Evolutionary conservation across 1,284 basidiomycete genomes (phyloP).

Genomic region (Papiliotrema nemorosa): DNA sequence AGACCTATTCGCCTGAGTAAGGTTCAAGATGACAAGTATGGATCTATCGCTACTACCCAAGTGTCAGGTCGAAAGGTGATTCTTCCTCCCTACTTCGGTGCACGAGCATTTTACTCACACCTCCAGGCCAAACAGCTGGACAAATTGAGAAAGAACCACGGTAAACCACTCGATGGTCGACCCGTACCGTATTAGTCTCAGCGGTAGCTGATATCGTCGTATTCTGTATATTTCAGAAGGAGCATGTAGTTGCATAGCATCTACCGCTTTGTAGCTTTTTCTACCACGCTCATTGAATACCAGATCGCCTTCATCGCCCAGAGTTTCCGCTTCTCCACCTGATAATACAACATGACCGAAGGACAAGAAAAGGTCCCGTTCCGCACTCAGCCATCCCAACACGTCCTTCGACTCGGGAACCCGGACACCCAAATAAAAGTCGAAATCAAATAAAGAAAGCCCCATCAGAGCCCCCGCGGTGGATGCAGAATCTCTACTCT

Average conservation of each 20-base stretch:
- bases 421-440: no score
- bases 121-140: conserved; percentile 45
- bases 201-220: neutral
- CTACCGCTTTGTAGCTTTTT: no score
- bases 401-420: no score
- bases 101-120: neutral
- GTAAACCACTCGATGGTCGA: conserved; percentile 45
- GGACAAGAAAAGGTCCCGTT: no score
- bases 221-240: neutral
- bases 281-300: neutral
- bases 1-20: conserved; percentile 82
- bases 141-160: conserved; percentile 45
- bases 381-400: no score
- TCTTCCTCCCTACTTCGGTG: conserved; percentile 1
- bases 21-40: conserved; percentile 87
- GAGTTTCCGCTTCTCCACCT: no score
- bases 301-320: no score
- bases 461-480: no score
- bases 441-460: no score
- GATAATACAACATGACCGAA: no score
- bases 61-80: conserved; percentile 50
- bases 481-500: neutral
- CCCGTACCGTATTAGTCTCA: conserved; percentile 37
- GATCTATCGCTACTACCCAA: conserved; percentile 74
- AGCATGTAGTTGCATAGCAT: neutral